Evolutionary conservation across 225 moss, liverwort and hornwort genomes (phyloP), one percentile per base, ranked within the genome.

Genomic region (Takakia lepidozioides): DNA sequence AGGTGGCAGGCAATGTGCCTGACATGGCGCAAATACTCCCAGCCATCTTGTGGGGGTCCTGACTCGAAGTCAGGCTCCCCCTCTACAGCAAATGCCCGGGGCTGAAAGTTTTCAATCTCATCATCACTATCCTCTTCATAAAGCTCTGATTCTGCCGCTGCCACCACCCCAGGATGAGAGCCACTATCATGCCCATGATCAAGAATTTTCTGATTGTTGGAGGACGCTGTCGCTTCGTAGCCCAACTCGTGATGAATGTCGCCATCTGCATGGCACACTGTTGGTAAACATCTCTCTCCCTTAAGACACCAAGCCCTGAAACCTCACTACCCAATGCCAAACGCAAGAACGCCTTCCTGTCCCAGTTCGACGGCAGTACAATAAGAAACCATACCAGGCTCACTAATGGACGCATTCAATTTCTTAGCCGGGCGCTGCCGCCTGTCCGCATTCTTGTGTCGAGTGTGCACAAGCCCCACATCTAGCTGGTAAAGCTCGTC

Each of bases 1-100:
- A n/a, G n/a, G n/a, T n/a, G n/a, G n/a, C n/a, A n/a, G n/a, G n/a
- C n/a, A n/a, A n/a, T n/a, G 3, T 49, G 30, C 90, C 80, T 91
- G 24, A 98, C 95, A 38, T 90, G 87, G 43, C 95, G 85, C 61
- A 98, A 61, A 59, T 98, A 98, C 62, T 98, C 95, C 90, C 86
- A 91, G 10, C 95, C 95, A 64, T 98, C 95, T 67, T 91, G 82
- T 34, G 95, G 95, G 4, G 76, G 74, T 39, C 95, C 95, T 22
- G 90, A 85, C 41, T 87, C 91, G 24, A 98, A 98, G 56, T 98
- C 80, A 3, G 95, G 95, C 51, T 98, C 95, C 14, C 91, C 95
- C 16, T 87, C 80, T 10, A 98, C 91, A 29, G 71, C 71, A 64
- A 98, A 98, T 13, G 95, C 95, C 19, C 64, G 84, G 32, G 91